Conservation (phyloP, 2,329 filamentous ascomycete species). For the Fusarium sp. region DNA sequence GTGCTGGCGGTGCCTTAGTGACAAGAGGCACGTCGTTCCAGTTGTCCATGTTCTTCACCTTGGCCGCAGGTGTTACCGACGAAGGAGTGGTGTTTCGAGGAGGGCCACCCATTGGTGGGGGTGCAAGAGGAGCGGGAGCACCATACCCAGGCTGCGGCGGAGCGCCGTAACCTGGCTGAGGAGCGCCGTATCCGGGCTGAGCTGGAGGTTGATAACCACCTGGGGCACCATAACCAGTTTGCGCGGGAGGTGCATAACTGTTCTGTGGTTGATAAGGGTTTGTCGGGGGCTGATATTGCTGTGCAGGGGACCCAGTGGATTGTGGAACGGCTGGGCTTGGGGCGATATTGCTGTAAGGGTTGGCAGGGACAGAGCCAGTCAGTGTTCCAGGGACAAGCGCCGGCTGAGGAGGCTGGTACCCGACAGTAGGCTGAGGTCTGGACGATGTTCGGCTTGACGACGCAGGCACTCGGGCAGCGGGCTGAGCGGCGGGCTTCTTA, state of each 20-base stretch:
- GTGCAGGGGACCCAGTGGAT: constrained; percentile 41
- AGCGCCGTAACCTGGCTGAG: constrained; percentile 57
- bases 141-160: constrained; percentile 56
- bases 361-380: constrained; percentile 42
- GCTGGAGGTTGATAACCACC: constrained; percentile 64
- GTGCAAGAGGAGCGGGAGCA: constrained; percentile 49
- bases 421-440: constrained; percentile 55
- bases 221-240: constrained; percentile 53
- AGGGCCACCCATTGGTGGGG: constrained; percentile 53
- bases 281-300: constrained; percentile 53
- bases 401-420: constrained; percentile 63
- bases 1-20: constrained; percentile 72
- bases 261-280: constrained; percentile 51
- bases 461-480: constrained; percentile 39
- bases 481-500: constrained; percentile 56
- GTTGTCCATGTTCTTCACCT: constrained; percentile 76
- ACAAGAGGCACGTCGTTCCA: constrained; percentile 98
- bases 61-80: constrained; percentile 71
- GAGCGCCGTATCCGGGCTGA: constrained; percentile 54
- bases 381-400: constrained; percentile 39
- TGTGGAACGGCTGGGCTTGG: constrained; percentile 43
- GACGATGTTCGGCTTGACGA: constrained; percentile 52
- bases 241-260: constrained; percentile 41
- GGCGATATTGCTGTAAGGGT: constrained; percentile 58
- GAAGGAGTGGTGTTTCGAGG: constrained; percentile 74